Conservation (phyloP, 148 eudicot genomes). For the Tetragonia tetragonoides region DNA sequence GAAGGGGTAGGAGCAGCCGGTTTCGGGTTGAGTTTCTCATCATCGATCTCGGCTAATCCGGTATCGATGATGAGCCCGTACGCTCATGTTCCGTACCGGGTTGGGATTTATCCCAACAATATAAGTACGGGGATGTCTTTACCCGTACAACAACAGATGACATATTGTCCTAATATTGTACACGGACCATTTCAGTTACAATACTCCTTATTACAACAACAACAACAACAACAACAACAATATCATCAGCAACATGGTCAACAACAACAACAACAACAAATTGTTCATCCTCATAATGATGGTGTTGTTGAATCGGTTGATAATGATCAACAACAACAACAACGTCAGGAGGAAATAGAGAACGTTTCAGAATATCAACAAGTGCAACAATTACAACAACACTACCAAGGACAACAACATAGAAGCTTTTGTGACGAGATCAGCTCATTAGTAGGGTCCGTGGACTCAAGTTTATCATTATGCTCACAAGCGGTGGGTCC, state of each 20-base stretch:
- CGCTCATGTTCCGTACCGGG: too few species aligned
- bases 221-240: neutral
- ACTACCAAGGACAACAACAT: conserved; percentile 9
- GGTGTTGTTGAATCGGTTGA: neutral
- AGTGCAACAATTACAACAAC: neutral
- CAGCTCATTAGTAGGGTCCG: conserved; percentile 40
- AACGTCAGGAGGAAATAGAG: neutral
- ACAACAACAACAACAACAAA: neutral
- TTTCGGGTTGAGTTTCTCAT: conserved; percentile 29
- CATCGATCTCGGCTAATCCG: too few species aligned
- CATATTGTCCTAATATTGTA: conserved; percentile 35
- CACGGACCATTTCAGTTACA: conserved; percentile 22
- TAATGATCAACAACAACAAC: neutral
- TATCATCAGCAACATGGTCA: neutral
- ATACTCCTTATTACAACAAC: conserved; percentile 18
- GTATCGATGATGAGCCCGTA: too few species aligned
- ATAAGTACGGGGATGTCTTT: neutral
- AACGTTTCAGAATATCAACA: neutral
- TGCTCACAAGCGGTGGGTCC: conserved; percentile 25
- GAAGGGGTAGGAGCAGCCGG: conserved; percentile 11
- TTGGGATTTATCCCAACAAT: too few species aligned
- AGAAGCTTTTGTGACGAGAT: conserved; percentile 38
- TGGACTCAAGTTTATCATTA: conserved; percentile 42
- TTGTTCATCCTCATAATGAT: neutral
- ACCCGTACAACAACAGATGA: neutral